Base-by-base conservation (phyloP, 2,329 filamentous ascomycete genomes). In the Paracamarosporium sp. region DNA sequence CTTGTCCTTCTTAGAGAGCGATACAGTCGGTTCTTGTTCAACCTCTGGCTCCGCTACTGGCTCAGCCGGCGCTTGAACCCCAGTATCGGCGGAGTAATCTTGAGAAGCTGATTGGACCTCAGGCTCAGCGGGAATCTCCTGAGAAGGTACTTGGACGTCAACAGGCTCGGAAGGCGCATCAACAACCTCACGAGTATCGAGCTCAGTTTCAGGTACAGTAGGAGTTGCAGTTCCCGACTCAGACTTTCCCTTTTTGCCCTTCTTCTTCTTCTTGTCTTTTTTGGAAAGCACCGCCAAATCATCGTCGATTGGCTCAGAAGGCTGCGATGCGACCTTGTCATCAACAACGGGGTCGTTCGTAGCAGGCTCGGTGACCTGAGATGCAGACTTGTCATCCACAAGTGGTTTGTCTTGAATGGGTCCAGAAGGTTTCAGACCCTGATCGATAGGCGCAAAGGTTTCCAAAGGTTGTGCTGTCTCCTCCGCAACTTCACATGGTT, bases 251-350 rank as follows among this genome's bases (percentile, higher is more conserved):
- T 55, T 53, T 41, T 58, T 46, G 41, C 40, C 54, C 20, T 52
- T 58, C 45, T 48, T 44, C 31, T 43, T 48, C 36, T 46, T 51
- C 20, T 50, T 53, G 28, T 54, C 48, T 40, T 55, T 46, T 5
- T 57, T 46, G n/a, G 41, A 22, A 22, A 20, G 41, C 1, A n/a
- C 31, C 9, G 27, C 27, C 27, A 9, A 41, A 25, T 35, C 35
- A 8, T 55, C 35, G 13, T 50, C 52, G 28, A 33, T 36, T 7
- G 44, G 33, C 28, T 55, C 52, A 7, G 25, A 31, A 35, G 31
- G 25, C 11, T 51, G 36, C 7, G 36, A 8, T 7, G 12, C 20
- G 11, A 20, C 9, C 27, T 31, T 41, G n/a, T 33, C 11, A 8
- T 51, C 48, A 11, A 7, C 25, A 15, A 17, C 4, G 17, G n/a